These are phyloP conservation scores for Cutaneotrichosporon arboriforme DNA, from an alignment of 1,284 basidiomycete species.

Conservation along the genomic window DNA sequence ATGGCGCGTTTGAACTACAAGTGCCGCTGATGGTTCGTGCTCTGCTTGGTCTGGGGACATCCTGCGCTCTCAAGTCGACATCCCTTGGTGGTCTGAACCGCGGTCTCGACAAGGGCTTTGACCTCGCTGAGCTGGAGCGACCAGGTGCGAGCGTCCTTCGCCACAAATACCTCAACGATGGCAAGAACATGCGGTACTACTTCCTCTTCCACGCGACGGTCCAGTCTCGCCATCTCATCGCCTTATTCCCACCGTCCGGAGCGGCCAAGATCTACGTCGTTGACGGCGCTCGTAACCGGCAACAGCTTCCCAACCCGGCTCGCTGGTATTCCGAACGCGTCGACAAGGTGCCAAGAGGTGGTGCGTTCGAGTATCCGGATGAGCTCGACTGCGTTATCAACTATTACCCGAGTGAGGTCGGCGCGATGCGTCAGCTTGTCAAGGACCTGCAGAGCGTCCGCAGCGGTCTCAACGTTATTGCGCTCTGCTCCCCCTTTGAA, in stretches of 20 bases:
- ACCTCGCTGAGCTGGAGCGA: conserved; percentile 74
- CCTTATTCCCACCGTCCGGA: conserved; percentile 73
- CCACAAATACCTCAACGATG: conserved; percentile 70
- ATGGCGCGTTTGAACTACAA: conserved; percentile 89
- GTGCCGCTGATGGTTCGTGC: conserved; percentile 80
- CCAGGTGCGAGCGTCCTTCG: conserved; percentile 58
- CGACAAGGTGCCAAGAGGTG: conserved; percentile 49
- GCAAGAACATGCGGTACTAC: conserved; percentile 67
- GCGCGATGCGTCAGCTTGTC: conserved; percentile 82
- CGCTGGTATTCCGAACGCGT: conserved; percentile 63
- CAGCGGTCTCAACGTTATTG: conserved; percentile 61
- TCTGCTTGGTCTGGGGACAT: conserved; percentile 75
- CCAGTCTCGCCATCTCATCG: conserved; percentile 80
- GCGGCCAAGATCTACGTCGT: conserved; percentile 78
- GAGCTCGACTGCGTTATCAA: conserved; percentile 63
- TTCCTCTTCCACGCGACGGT: conserved; percentile 87
- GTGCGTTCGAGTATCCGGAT: conserved; percentile 63
- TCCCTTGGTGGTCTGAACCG: conserved; percentile 68
- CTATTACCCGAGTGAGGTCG: conserved; percentile 73
- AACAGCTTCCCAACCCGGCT: conserved; percentile 70
- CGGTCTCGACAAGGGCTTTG: conserved; percentile 77
- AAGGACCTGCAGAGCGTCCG: conserved; percentile 66
- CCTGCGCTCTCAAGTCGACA: conserved; percentile 65
- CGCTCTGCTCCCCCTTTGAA: conserved; percentile 81
- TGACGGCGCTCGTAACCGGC: conserved; percentile 77